Evolutionary conservation across 176 grass and related monocot species (phyloP), one percentile per base, ranked within the genome.

Genomic region (Bromus sterilis): DNA sequence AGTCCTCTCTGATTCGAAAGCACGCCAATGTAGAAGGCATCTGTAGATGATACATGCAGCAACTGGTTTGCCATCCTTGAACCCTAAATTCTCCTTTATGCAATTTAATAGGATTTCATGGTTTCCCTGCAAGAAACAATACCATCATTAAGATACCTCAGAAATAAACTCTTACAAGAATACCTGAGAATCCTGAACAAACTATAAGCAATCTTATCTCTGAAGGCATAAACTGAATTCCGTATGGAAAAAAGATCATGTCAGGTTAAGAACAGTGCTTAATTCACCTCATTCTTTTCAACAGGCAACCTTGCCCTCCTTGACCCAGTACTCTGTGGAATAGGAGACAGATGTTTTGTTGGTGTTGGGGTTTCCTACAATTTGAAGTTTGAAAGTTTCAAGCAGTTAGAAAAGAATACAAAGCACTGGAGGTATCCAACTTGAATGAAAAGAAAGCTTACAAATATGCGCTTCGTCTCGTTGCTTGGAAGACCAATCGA

Each of bases 1-100:
- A n/a, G 96, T 99, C 51, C 91, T 90, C 82, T 99, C 96, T 63
- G 93, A 92, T 83, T 99, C 93, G 75, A 95, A 99, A 67, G 85
- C 61, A 79, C 57, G 93, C 96, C 96, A 95, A 37, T 93, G 91
- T 20, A 93, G 51, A 82, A 99, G 89, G 67, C 89, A 91, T 85
- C 85, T 99, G 70, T 99, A 99, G 53, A 99, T 95, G 66, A 91
- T 88, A 76, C 93, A 95, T 13, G 93, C 96, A 32, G 93, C 93
- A 65, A 95, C 84, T 86, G 96, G 96, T 74, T 91, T 95, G 76
- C 87, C 91, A 67, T 91, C 87, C 77, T 93, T 91, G 77, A 95
- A 99, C 36, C 93, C 96, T 81, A 99, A 88, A 67, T 93, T 93
- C 81, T 99, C 91, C 78, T 88, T 87, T 75, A 99, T 91, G 76